A percentile compares a stretch with the other conserved stretches of the same genome.
Evolutionary conservation across 352 stramenopile genomes (phyloP).

Genomic region (Phytophthora pluvialis): DNA sequence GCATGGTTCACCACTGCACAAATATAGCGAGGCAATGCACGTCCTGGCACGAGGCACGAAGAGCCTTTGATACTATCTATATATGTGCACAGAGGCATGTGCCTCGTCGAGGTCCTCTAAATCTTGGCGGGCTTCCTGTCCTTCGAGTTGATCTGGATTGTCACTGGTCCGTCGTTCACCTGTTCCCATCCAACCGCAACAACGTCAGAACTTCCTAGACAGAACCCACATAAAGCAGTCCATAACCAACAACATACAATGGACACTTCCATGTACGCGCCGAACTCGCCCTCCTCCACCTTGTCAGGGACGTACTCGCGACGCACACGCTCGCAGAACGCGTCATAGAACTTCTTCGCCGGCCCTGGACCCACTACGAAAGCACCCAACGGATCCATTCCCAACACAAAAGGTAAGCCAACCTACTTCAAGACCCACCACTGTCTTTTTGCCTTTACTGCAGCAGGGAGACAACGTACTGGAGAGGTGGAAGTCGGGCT

Average conservation of each 20-base stretch:
- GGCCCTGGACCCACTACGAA: constrained; percentile 64
- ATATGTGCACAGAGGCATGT: constrained; percentile 12
- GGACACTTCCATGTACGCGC: constrained; percentile 88
- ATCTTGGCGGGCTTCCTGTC: constrained; percentile 63
- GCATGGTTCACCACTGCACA: constrained; percentile 5
- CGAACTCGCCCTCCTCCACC: constrained; percentile 81
- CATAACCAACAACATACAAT: constrained; percentile 46
- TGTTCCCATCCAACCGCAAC: constrained; percentile 22
- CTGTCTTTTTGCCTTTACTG: neutral
- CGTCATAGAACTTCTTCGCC: constrained; percentile 81
- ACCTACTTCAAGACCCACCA: no score
- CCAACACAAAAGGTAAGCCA: neutral
- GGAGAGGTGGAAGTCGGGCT: constrained; percentile 85
- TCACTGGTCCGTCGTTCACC: constrained; percentile 87
- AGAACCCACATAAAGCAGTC: neutral
- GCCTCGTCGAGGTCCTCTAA: constrained; percentile 14
- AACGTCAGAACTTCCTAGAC: constrained; percentile 5
- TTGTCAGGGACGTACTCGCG: constrained; percentile 64
- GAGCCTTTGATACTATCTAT: constrained; percentile 10
- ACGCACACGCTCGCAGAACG: constrained; percentile 74
- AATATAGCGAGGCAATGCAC: constrained; percentile 21
- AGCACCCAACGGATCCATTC: neutral
- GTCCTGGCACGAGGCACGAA: neutral
- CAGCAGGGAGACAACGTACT: constrained; percentile 48
- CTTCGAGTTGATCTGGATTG: constrained; percentile 87